Conservation (phyloP, 75 land plant species). For the Cryptomeria japonica region DNA sequence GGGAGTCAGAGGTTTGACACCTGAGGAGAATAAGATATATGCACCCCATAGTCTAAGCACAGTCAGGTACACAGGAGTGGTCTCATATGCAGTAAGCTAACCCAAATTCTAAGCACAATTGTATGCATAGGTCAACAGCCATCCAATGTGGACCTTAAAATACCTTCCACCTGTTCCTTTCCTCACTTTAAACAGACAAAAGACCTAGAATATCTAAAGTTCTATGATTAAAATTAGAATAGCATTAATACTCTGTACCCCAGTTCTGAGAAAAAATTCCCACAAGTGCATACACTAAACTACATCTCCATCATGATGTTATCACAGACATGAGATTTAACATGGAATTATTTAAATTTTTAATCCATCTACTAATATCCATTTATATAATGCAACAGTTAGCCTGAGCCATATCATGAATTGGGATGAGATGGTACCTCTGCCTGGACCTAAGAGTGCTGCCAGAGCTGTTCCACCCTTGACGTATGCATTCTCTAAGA, state of each 20-base stretch:
- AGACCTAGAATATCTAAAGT: neutral
- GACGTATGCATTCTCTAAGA: slow-evolving; percentile 71
- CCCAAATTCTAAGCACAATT: neutral
- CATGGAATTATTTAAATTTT: neutral
- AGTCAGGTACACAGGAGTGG: neutral
- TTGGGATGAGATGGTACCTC: slow-evolving; percentile 46
- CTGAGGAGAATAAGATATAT: neutral
- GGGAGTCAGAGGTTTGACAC: neutral
- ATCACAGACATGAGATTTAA: neutral
- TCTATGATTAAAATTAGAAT: neutral
- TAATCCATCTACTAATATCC: neutral
- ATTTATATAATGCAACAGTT: neutral
- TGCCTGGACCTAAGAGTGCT: slow-evolving; percentile 89
- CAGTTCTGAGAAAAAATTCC: neutral
- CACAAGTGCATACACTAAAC: neutral
- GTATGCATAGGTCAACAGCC: neutral
- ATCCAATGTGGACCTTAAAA: neutral
- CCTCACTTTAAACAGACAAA: neutral
- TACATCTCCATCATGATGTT: neutral
- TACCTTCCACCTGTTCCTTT: neutral
- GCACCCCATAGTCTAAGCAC: neutral
- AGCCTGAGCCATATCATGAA: slow-evolving; percentile 4
- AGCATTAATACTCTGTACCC: neutral
- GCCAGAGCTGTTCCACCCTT: slow-evolving; percentile 73
- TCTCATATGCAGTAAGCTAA: neutral